A percentile compares a stretch with the other conserved stretches of the same genome.
Conservation (phyloP, 2,329 filamentous ascomycete species). For the Aspergillus sp. region DNA sequence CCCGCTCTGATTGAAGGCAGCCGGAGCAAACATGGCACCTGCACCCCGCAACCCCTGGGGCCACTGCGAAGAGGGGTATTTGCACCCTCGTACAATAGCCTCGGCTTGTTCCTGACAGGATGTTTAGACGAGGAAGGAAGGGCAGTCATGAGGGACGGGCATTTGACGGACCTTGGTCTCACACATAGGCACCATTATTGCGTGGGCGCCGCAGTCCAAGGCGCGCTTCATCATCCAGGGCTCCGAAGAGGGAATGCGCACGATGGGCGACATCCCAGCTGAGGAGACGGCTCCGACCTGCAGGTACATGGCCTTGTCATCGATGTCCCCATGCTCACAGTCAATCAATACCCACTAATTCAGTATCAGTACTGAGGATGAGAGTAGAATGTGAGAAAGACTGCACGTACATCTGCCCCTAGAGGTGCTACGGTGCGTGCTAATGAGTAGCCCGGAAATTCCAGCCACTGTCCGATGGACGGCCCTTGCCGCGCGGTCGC, state of each 20-base stretch:
- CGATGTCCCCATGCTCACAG: conserved; percentile 8
- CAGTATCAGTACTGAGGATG: not conserved
- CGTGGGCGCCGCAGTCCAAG: not conserved
- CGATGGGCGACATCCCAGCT: not conserved
- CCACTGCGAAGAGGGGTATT: not conserved
- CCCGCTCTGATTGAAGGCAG: not conserved
- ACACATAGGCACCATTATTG: not conserved
- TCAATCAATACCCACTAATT: not conserved
- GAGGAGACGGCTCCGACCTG: not conserved
- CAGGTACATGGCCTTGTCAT: not conserved
- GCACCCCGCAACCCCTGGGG: not conserved
- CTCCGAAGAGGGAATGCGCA: not conserved
- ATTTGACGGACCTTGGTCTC: not conserved
- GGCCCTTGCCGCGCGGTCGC: not conserved
- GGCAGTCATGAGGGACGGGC: not conserved
- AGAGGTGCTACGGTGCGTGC: not conserved
- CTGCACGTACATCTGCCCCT: not conserved
- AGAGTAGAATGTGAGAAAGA: too few species aligned
- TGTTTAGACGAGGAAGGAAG: too few species aligned
- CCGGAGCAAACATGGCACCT: not conserved
- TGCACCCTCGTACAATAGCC: not conserved
- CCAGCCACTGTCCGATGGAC: conserved; percentile 4
- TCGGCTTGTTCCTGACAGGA: not conserved
- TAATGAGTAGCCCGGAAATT: conserved; percentile 6
- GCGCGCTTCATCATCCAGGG: not conserved